Evolutionary conservation across 2,329 filamentous ascomycete genomes (phyloP).

Genomic region (Xylaria hypoxylon): DNA sequence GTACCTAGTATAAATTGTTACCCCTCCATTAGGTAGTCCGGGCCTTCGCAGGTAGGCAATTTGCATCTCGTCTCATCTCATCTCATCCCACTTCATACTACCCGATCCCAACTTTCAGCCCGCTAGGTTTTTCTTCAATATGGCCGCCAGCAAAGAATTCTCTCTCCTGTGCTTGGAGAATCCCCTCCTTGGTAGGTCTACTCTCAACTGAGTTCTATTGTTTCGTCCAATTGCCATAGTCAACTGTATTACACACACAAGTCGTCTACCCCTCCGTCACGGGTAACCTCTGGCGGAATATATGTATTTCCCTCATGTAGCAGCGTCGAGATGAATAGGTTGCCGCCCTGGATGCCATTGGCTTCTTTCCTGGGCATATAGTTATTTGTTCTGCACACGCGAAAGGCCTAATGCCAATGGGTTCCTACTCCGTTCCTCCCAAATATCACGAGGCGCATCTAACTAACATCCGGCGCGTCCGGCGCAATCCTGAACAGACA

Average conservation of each 20-base stretch:
- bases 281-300: not conserved
- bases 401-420: not conserved
- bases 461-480: conserved; percentile 23
- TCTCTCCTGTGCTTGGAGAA: conserved; percentile 95
- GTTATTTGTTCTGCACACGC: not conserved
- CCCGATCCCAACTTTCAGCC: conserved; percentile 29
- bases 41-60: not conserved
- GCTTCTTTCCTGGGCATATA: not conserved
- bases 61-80: conserved; percentile 2
- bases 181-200: conserved; percentile 83
- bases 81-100: not conserved
- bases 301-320: not conserved
- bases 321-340: not conserved
- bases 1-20: conserved; percentile 46
- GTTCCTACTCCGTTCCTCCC: not conserved
- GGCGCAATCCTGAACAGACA: conserved; percentile 69
- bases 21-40: conserved; percentile 45
- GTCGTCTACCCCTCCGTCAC: conserved; percentile 1
- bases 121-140: conserved; percentile 56
- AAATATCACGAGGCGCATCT: conserved; percentile 8
- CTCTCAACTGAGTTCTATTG: conserved; percentile 37
- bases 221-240: conserved; percentile 2
- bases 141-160: conserved; percentile 83
- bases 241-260: not conserved
- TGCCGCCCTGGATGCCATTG: not conserved